Evolutionary conservation across 805 yeast species (phyloP).

Genomic region (Kodamaea leandrae): DNA sequence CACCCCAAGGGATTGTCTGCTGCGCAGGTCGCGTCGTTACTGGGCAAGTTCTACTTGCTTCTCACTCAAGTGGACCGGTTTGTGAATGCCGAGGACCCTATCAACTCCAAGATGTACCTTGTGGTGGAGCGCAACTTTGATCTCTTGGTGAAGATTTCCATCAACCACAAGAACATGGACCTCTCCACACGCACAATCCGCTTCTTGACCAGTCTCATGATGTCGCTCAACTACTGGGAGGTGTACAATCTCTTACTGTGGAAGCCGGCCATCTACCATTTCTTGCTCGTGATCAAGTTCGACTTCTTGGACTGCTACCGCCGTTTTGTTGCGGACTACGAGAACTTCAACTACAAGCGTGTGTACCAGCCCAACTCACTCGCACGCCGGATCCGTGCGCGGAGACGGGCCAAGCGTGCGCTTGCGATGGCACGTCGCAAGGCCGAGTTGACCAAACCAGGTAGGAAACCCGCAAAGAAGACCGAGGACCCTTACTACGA

Average conservation of each 20-base stretch:
- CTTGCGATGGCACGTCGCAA: slow-evolving; percentile 2
- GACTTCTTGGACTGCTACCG: slow-evolving; percentile 41
- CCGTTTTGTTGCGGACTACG: slow-evolving; percentile 34
- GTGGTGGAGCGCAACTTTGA: slow-evolving; percentile 40
- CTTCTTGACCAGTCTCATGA: slow-evolving; percentile 35
- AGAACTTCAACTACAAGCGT: slow-evolving; percentile 24
- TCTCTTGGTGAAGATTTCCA: slow-evolving; percentile 34
- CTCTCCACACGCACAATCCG: slow-evolving; percentile 35
- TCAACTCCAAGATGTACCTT: slow-evolving; percentile 30
- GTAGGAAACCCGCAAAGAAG: slow-evolving; percentile 6
- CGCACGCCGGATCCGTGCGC: slow-evolving; percentile 11
- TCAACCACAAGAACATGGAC: slow-evolving; percentile 27
- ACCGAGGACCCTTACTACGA: slow-evolving; percentile 6
- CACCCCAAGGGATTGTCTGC: slow-evolving; percentile 10
- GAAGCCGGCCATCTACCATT: slow-evolving; percentile 44
- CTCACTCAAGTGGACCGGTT: slow-evolving; percentile 24
- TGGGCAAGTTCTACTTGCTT: slow-evolving; percentile 23
- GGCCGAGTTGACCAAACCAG: not conserved
- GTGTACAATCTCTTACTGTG: slow-evolving; percentile 38
- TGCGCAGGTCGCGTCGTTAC: slow-evolving; percentile 18
- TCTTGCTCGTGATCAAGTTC: slow-evolving; percentile 36
- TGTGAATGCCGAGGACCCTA: slow-evolving; percentile 24
- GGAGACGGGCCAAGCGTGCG: slow-evolving; percentile 13
- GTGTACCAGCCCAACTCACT: slow-evolving; percentile 17
- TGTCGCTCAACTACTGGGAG: slow-evolving; percentile 45